phyloP scores from a whole-genome alignment of 441 rosid genomes.

The Populus hybrid region DNA sequence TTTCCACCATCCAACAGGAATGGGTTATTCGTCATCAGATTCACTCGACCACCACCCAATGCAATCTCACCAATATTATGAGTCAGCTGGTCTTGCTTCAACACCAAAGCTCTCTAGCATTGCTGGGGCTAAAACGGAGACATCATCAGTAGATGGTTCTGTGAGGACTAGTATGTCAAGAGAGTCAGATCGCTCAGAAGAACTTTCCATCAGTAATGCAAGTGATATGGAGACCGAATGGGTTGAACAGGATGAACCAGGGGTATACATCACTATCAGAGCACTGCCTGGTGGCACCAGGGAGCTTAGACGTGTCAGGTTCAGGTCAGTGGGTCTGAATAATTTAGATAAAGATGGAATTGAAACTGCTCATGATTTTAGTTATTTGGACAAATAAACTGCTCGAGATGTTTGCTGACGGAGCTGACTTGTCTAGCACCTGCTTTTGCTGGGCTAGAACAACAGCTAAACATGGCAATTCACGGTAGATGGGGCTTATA shows the following conservation, averaged over 20 bases:
- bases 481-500: background rate
- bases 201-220: slow-evolving; percentile 77
- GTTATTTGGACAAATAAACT: background rate
- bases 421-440: background rate
- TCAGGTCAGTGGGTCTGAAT: slow-evolving; percentile 57
- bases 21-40: slow-evolving; percentile 58
- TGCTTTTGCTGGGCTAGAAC: no score
- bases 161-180: slow-evolving; percentile 67
- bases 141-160: slow-evolving; percentile 69
- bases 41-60: slow-evolving; percentile 53
- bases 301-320: slow-evolving; percentile 92
- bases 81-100: slow-evolving; percentile 55
- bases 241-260: slow-evolving; percentile 95
- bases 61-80: slow-evolving; percentile 41
- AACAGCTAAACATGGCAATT: background rate
- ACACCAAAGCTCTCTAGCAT: slow-evolving; percentile 72
- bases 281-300: slow-evolving; percentile 71
- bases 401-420: background rate
- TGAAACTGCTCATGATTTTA: background rate
- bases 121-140: slow-evolving; percentile 67
- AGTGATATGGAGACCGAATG: slow-evolving; percentile 87
- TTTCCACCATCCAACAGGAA: slow-evolving; percentile 37
- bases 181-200: slow-evolving; percentile 69
- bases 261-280: slow-evolving; percentile 87
- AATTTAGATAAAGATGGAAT: background rate